Percentiles rank a stretch among this genome's conserved stretches.
These are phyloP conservation scores for Sutorius eximius DNA, from an alignment of 1,284 basidiomycete genomes.

Conservation along the genomic window DNA sequence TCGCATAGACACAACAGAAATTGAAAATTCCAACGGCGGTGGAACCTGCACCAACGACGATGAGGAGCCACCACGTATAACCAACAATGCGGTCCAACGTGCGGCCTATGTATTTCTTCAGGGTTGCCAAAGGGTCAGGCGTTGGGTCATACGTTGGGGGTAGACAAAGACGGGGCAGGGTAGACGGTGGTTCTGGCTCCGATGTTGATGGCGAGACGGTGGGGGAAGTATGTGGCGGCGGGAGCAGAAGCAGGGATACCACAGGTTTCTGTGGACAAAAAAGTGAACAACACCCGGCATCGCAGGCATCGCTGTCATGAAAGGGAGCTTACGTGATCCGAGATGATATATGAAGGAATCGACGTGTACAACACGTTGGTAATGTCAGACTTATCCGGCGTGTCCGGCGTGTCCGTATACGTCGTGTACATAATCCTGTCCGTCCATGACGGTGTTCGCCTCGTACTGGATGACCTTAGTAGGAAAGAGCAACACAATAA, in stretches of 20 bases:
- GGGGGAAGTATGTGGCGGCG: conserved; percentile 8
- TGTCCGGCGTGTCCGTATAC: conserved; percentile 62
- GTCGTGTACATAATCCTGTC: conserved; percentile 91
- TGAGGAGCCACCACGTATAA: conserved; percentile 70
- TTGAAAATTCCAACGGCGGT: conserved; percentile 65
- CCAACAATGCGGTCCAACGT: conserved; percentile 73
- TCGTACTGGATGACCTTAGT: conserved; percentile 44
- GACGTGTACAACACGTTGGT: conserved; percentile 70
- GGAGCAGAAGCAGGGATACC: conserved; percentile 47
- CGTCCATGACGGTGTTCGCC: conserved; percentile 90
- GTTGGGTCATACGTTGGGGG: conserved; percentile 50
- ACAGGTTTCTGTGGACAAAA: conserved; percentile 37
- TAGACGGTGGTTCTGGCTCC: conserved; percentile 3
- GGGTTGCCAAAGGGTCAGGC: conserved; percentile 50
- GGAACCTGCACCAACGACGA: conserved; percentile 75
- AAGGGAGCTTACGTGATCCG: conserved; percentile 60
- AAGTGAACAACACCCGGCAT: not conserved
- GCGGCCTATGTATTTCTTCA: conserved; percentile 66
- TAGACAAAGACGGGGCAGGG: conserved; percentile 48
- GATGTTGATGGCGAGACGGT: conserved; percentile 4
- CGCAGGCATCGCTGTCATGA: not conserved
- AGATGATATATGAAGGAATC: conserved; percentile 74
- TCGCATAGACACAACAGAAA: conserved; percentile 58
- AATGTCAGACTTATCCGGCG: conserved; percentile 53
- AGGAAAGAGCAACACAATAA: conserved; percentile 1